Percentiles rank a stretch among this genome's conserved stretches.
These are phyloP conservation scores for Suhomyces pyralidae DNA, from an alignment of 805 yeast genomes.

Conservation along the genomic window DNA sequence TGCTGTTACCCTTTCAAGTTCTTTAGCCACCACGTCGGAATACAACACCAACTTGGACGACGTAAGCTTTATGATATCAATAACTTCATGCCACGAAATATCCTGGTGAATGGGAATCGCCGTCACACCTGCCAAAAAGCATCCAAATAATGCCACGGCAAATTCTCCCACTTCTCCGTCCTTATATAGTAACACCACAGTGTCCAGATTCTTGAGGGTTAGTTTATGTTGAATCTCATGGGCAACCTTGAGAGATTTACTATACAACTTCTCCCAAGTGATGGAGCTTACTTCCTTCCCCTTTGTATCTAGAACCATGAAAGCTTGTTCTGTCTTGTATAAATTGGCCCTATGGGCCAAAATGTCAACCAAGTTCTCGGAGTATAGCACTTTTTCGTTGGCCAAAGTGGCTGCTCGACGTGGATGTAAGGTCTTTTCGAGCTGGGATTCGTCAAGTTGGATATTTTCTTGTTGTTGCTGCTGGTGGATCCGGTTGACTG, in stretches of 20 bases:
- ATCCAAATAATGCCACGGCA: conserved; percentile 81
- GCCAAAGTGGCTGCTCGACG: conserved; percentile 37
- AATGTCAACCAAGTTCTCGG: conserved; percentile 65
- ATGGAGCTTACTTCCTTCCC: conserved; percentile 79
- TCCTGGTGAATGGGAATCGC: conserved; percentile 90
- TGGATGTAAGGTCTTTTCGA: conserved; percentile 65
- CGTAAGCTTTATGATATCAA: conserved; percentile 67
- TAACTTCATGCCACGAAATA: conserved; percentile 63
- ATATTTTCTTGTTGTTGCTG: conserved; percentile 23
- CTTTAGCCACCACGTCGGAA: conserved; percentile 75
- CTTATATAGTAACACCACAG: conserved; percentile 81
- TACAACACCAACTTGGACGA: conserved; percentile 75
- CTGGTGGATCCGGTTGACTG: conserved; percentile 34
- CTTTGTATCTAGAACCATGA: conserved; percentile 65
- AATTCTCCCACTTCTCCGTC: conserved; percentile 83
- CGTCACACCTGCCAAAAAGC: conserved; percentile 88
- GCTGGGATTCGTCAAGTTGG: conserved; percentile 29
- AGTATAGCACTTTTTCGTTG: conserved; percentile 20
- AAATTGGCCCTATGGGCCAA: conserved; percentile 68
- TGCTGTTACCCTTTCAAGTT: conserved; percentile 59
- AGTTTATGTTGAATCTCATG: conserved; percentile 73
- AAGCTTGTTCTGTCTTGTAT: conserved; percentile 63
- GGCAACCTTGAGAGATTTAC: conserved; percentile 83
- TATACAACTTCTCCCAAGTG: conserved; percentile 85
- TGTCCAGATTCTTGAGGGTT: conserved; percentile 73